These are phyloP conservation scores for Fusarium pseudonygamai DNA, from an alignment of 2,329 filamentous ascomycete species.

Conservation along the genomic window DNA sequence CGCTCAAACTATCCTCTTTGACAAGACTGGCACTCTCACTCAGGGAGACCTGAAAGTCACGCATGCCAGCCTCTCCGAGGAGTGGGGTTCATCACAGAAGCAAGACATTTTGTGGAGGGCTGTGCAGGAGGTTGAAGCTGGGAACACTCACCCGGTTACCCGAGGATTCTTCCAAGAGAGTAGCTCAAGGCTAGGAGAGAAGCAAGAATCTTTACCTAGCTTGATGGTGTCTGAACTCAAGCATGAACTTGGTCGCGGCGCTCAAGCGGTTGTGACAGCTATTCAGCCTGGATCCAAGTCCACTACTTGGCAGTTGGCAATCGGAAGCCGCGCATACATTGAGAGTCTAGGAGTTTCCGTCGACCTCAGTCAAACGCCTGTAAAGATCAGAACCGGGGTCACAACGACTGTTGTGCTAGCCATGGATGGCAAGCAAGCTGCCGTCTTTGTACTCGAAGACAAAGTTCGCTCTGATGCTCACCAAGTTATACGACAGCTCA, in stretches of 20 bases:
- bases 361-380: background rate
- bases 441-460: background rate
- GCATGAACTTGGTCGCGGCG: background rate
- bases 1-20: background rate
- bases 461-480: background rate
- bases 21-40: background rate
- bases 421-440: background rate
- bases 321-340: background rate
- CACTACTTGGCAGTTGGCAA: background rate
- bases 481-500: background rate
- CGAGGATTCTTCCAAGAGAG: background rate
- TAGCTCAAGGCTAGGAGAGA: fast-evolving
- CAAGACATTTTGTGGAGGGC: background rate
- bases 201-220: fast-evolving
- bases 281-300: fast-evolving
- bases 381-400: background rate
- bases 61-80: background rate
- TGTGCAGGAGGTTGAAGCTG: background rate
- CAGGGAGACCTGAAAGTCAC: background rate
- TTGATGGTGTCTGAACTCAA: background rate
- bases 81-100: background rate
- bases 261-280: background rate
- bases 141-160: background rate
- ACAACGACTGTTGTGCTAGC: background rate
- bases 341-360: background rate